Base-by-base conservation (phyloP, 257 asterid species). In the Anisodus acutangulus region DNA sequence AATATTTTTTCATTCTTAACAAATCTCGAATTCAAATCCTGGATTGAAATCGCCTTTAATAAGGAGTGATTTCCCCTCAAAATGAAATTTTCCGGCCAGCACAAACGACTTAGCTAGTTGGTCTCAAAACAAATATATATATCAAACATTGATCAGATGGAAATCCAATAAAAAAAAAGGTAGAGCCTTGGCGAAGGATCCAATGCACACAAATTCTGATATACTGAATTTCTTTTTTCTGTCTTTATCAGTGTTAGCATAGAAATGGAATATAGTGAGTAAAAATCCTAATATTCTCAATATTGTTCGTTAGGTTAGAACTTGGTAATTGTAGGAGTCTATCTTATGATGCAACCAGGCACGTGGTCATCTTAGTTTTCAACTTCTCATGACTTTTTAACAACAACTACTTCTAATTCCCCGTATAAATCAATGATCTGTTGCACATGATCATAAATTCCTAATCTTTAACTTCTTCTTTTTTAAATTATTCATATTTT, bases 351-450 rank as follows among this genome's bases (percentile, higher is more conserved):
- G 47, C 26, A 69, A 15, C 53, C 1, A 12, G 5, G 13, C 78
- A 69, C 78, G 78, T 69, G 53, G 13, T 68, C 26, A 69, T 69
- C 53, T 39, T 39, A 69, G 78, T 69, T 69, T 69, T 69, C 78
- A 69, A 69, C 78, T 8, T 16, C 13, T 39, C 13, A 39, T 7
- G 78, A 69, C 78, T 69, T 69, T 69, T 39, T 69, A 69, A 16
- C 78, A 59, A 59, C 66, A 3, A 69, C 78, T 69, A 39, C 78
- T 69, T 6, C 78, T 16, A 39, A 69, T 69, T 69, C 53, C 5
- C 54, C 4, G 35, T 69, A 69, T 68, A 68, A 68, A 39, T 16
- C 39, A 68, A 68, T 68, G 53, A 1, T 67, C 9, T 13, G 4
- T 35, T 13, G 47, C 35, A 47, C 51, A 13, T 68, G 49, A 3